These are phyloP conservation scores for Meyerozyma carpophila DNA, from an alignment of 1,139 yeast species.

Conservation along the genomic window DNA sequence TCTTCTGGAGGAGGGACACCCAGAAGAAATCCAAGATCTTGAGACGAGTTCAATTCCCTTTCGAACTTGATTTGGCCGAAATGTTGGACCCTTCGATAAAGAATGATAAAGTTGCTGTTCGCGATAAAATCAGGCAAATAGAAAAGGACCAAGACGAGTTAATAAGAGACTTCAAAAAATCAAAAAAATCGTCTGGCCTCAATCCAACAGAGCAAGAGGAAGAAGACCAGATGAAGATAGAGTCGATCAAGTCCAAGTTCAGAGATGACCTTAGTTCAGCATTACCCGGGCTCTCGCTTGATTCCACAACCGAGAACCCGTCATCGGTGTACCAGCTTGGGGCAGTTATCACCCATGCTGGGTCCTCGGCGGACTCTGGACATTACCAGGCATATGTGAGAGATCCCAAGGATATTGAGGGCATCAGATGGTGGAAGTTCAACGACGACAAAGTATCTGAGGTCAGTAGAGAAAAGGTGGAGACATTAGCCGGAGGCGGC, in stretches of 20 bases:
- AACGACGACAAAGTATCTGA: constrained; percentile 87
- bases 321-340: constrained; percentile 79
- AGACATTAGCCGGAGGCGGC: constrained; percentile 91
- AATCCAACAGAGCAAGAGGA: constrained; percentile 39
- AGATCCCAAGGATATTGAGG: constrained; percentile 58
- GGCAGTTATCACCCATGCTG: constrained; percentile 88
- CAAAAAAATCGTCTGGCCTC: constrained; percentile 41
- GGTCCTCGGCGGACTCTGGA: constrained; percentile 95
- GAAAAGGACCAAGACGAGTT: constrained; percentile 74
- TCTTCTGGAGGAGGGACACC: constrained; percentile 93
- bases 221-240: constrained; percentile 43
- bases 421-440: constrained; percentile 87
- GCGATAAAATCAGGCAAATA: constrained; percentile 74
- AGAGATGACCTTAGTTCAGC: constrained; percentile 35
- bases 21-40: constrained; percentile 87
- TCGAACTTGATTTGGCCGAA: constrained; percentile 84
- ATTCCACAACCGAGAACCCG: constrained; percentile 67
- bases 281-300: constrained; percentile 28
- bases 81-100: constrained; percentile 73
- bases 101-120: constrained; percentile 57
- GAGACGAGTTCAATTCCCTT: constrained; percentile 92
- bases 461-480: constrained; percentile 75
- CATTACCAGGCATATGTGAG: constrained; percentile 89
- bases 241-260: constrained; percentile 42
- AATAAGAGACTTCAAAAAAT: constrained; percentile 69